Evolutionary conservation across 805 yeast genomes (phyloP).

Genomic region (Cyberlindnera xylosilytica): DNA sequence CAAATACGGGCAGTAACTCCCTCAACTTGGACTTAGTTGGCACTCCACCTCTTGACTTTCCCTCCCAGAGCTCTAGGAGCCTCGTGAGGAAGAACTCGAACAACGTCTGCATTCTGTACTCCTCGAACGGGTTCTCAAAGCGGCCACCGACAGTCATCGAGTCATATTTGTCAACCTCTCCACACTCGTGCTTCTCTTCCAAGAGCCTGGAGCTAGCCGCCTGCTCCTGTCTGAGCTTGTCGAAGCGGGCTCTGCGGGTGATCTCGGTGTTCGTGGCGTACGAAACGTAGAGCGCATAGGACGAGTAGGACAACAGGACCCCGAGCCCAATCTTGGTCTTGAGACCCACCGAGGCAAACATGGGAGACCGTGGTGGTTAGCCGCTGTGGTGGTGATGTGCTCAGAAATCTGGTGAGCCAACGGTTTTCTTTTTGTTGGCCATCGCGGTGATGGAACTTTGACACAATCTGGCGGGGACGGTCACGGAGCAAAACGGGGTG

Average conservation of each 20-base stretch:
- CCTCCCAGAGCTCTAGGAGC: conserved; percentile 64
- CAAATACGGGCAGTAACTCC: conserved; percentile 52
- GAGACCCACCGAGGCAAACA: conserved; percentile 15
- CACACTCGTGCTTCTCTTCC: conserved; percentile 3
- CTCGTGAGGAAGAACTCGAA: conserved; percentile 81
- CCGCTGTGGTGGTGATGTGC: too few relatives aligned
- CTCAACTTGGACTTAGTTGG: conserved; percentile 49
- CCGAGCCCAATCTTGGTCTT: conserved; percentile 29
- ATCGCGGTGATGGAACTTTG: too few relatives aligned
- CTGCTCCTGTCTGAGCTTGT: conserved; percentile 20
- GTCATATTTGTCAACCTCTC: conserved; percentile 33
- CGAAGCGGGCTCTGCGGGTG: conserved; percentile 35
- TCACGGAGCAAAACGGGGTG: too few relatives aligned
- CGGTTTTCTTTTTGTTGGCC: neutral
- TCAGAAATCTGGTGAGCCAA: neutral
- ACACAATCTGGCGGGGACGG: too few relatives aligned
- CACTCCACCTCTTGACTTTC: conserved; percentile 54
- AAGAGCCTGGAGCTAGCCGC: conserved; percentile 5
- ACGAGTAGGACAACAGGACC: conserved; percentile 49
- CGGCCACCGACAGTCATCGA: conserved; percentile 64
- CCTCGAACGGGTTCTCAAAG: conserved; percentile 87
- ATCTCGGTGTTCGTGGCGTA: conserved; percentile 53
- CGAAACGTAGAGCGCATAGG: conserved; percentile 63
- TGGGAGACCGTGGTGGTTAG: too few relatives aligned
- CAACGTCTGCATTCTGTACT: conserved; percentile 85